Conservation (phyloP, 1,139 yeast genomes). For the Hansenula lynferdii region DNA sequence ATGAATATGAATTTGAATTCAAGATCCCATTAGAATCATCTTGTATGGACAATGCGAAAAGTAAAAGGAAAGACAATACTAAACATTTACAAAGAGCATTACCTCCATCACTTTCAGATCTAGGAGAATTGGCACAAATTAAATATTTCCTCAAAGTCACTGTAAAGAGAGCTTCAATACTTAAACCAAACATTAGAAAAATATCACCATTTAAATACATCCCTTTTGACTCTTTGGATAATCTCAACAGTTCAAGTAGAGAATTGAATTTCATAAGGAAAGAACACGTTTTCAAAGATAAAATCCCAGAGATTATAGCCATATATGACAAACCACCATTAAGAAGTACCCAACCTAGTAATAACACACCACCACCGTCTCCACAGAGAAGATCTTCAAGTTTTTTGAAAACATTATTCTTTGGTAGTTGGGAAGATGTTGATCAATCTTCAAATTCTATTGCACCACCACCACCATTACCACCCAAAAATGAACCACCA, state of each 20-base stretch:
- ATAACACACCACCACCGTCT: conserved; percentile 7
- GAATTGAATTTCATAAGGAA: conserved; percentile 37
- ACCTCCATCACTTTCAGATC: conserved; percentile 53
- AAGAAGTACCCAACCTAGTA: too few relatives aligned
- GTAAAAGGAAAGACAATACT: too few relatives aligned
- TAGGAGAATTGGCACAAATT: conserved; percentile 42
- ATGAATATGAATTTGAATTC: conserved; percentile 53
- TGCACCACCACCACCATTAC: conserved; percentile 3
- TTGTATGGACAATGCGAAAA: conserved; percentile 39
- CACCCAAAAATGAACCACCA: conserved; percentile 17
- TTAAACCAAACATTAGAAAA: conserved; percentile 45
- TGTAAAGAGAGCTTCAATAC: conserved; percentile 48
- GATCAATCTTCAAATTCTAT: background rate
- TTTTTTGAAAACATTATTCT: conserved; percentile 3
- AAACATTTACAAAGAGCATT: conserved; percentile 40
- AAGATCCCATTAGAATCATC: conserved; percentile 45
- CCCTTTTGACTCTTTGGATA: conserved; percentile 42
- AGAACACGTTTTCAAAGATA: conserved; percentile 33
- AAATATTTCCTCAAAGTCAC: conserved; percentile 56
- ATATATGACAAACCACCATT: conserved; percentile 23
- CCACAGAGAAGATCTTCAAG: conserved; percentile 2
- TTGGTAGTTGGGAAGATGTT: conserved; percentile 2
- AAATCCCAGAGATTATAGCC: conserved; percentile 43
- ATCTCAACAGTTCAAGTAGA: conserved; percentile 22
- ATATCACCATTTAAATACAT: conserved; percentile 47